Conservation (phyloP, 2,329 filamentous ascomycete species). For the Drechmeria coniospora region DNA sequence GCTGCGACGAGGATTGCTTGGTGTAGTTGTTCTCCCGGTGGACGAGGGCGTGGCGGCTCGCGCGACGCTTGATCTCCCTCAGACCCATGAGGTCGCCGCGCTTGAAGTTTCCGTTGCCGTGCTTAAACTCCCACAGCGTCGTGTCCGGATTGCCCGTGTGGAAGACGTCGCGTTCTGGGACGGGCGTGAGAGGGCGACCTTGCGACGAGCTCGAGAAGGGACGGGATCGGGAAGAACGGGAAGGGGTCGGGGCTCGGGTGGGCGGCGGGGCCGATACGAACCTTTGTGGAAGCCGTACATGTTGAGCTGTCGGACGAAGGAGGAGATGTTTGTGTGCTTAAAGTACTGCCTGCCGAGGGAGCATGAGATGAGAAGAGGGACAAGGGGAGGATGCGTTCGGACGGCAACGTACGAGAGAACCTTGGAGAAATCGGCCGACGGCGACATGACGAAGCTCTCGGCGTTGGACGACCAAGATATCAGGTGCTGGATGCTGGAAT, state of each 20-base stretch:
- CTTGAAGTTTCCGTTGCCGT: conserved; percentile 94
- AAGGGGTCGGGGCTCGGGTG: no score
- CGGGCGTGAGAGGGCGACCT: neutral
- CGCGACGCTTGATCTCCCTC: conserved; percentile 87
- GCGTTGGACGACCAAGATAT: conserved; percentile 92
- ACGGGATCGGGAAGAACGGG: no score
- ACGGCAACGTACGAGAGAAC: conserved; percentile 69
- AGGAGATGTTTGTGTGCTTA: conserved; percentile 98
- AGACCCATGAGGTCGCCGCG: conserved; percentile 81
- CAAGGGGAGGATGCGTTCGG: neutral
- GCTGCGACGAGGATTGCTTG: conserved; percentile 61
- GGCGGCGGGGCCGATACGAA: conserved; percentile 28
- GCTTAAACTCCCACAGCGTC: conserved; percentile 96
- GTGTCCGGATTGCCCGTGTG: conserved; percentile 89
- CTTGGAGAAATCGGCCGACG: conserved; percentile 93
- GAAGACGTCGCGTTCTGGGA: conserved; percentile 87
- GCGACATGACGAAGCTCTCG: conserved; percentile 98
- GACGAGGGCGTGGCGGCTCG: conserved; percentile 82
- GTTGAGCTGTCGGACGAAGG: conserved; percentile 92
- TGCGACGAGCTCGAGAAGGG: no score
- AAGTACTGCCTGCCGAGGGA: conserved; percentile 91
- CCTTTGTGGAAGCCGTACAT: conserved; percentile 99
- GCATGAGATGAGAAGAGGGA: conserved; percentile 3
- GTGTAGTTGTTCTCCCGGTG: conserved; percentile 77
- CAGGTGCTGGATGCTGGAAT: conserved; percentile 79